Evolutionary conservation across 306 rosid species (phyloP), one percentile per base, ranked within the genome.

Genomic region (Prunus davidiana): DNA sequence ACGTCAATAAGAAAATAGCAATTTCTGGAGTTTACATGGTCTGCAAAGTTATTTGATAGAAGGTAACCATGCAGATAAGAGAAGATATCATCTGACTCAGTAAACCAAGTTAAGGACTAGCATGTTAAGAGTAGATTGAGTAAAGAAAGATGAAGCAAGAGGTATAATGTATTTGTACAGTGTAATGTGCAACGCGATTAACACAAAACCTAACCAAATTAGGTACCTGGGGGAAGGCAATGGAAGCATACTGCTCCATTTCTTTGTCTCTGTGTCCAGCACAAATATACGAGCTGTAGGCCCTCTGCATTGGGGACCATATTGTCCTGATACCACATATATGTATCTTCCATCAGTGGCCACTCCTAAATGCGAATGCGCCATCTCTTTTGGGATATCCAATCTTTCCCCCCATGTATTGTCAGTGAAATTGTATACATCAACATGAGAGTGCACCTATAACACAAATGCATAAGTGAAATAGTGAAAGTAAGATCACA

Each of bases 391-490:
- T 52, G 98, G 97, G 81, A 78, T 88, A 71, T 86, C 78, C 83
- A 94, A 82, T 72, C 71, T 81, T 34, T 79, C 95, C 27, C 69
- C 82, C 98, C 97, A 89, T 51, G 68, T 84, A 78, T 89, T 86
- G 78, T 64, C 77, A 24, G 73, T 81, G 76, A 94, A 90, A 80
- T 94, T 84, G 82, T 72, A 91, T 32, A 91, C 77, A 83, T 91
- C 96, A 57, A 94, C 90, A 57, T 90, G 97, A 63, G 96, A 90
- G 70, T 94, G 93, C 78, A 94, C 98, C 98, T 94, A 73, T 52
- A 76, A 81, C 71, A 73, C 67, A 24, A 64, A 71, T 20, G 43
- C 71, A 50, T 15, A 47, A 34, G 41, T 34, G 2, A 61, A 69
- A 20, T n/a, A 16, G 34, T 60, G 69, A 49, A 30, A 28, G 45